Evolutionary conservation across 257 asterid genomes (phyloP).

Genomic region (Gentiana dahurica): DNA sequence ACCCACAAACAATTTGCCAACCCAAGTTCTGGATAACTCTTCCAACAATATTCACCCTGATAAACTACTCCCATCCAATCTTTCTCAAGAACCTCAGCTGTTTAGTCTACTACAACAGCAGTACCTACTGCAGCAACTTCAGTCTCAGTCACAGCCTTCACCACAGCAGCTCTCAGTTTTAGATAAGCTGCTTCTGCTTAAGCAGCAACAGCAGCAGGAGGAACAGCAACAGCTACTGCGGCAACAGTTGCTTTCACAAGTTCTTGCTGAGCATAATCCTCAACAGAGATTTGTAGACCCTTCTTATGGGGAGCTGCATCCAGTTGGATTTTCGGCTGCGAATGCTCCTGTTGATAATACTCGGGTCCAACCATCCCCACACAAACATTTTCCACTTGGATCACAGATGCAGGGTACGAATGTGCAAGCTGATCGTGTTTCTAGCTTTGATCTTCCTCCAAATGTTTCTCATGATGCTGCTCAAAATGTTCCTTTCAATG

Average conservation of each 20-base stretch:
- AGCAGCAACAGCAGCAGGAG: conserved; percentile 73
- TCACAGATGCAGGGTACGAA: conserved; percentile 34
- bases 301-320: conserved; percentile 40
- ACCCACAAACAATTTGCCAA: conserved; percentile 26
- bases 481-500: conserved; percentile 33
- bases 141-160: conserved; percentile 55
- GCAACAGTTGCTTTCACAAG: conserved; percentile 72
- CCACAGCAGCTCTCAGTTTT: conserved; percentile 52
- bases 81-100: conserved; percentile 76
- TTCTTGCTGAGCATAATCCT: conserved; percentile 50
- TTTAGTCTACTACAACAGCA: conserved; percentile 79
- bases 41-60: conserved; percentile 46
- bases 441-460: conserved; percentile 30
- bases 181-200: conserved; percentile 61
- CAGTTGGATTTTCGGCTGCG: conserved; percentile 37
- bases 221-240: conserved; percentile 58
- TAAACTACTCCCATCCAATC: conserved; percentile 39
- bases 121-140: conserved; percentile 65
- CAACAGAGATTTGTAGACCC: conserved; percentile 44
- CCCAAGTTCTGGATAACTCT: conserved; percentile 49
- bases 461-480: conserved; percentile 35
- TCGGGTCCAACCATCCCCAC: conserved; percentile 34
- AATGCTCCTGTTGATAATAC: conserved; percentile 41
- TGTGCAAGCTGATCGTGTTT: conserved; percentile 28
- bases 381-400: conserved; percentile 36